Evolutionary conservation across 352 stramenopile genomes (phyloP), one percentile per base, ranked within the genome.

Genomic region (Pythium volutum): DNA sequence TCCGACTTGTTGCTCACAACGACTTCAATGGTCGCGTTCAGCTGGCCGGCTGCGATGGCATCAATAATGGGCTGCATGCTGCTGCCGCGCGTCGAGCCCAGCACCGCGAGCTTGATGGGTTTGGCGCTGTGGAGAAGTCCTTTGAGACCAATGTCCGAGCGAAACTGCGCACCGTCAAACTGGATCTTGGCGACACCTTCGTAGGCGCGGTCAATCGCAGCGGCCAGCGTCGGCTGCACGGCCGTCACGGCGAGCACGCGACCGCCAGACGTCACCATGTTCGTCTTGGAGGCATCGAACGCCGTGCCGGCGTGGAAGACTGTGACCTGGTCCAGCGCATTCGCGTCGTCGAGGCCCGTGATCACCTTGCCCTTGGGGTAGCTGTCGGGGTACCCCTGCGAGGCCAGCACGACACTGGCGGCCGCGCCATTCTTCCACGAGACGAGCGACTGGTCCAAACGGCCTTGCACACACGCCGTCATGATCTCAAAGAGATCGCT

Each of bases 271-370:
- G 96, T 99, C 31, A 96, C 76, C 16, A 98, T 74, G 59, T 71
- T 79, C n/a, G n/a, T n/a, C 26, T 76, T 73, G 26, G 79, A 57
- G 9, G 71, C 64, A 50, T 81, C 75, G 4, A 93, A 56, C 39
- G 88, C 81, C n/a, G 98, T 99, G 52, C 98, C 98, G 33, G 97
- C 97, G 77, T 99, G 97, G 81, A 99, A 99, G 12, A 99, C 95
- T n/a, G 97, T 98, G 25, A 99, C 94, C 41, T 85, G 76, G 34
- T 89, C 75, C 4, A 95, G 57, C 2, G 62, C 78, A 42, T 92
- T 88, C 12, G 93, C 93, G n/a, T 83, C 79, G 23, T 94, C 85
- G 27, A 98, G 63, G 42, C 96, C 97, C 2, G 75, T 87, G 72
- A 99, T 99, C 31, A 87, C 66, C 74, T 98, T 97, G 31, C 97